phyloP scores from a whole-genome alignment of 192 early-diverging fungal species.

The Coemansia sp. region DNA sequence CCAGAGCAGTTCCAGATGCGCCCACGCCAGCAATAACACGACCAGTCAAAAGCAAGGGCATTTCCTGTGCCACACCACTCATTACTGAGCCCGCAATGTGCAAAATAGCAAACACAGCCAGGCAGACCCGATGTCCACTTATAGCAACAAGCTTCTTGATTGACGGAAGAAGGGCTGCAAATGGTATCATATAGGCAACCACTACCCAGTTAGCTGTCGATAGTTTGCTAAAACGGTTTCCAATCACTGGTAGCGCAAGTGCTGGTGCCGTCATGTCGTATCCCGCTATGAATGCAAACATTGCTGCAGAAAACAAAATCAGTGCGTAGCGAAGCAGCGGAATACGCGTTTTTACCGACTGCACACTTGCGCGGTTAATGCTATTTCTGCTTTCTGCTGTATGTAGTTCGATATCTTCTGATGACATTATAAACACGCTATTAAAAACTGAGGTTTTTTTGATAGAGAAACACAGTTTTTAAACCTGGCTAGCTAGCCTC shows the following conservation, averaged over 20 bases:
- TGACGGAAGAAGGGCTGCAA: constrained; percentile 50
- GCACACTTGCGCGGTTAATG: background rate
- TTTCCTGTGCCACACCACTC: constrained; percentile 52
- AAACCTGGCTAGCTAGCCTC: too few species aligned
- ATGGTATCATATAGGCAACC: constrained; percentile 56
- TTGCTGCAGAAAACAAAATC: constrained; percentile 32
- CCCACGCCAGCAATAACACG: constrained; percentile 55
- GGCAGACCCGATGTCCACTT: constrained; percentile 44
- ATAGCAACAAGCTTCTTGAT: constrained; percentile 52
- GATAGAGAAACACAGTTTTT: background rate
- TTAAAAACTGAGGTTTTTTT: background rate
- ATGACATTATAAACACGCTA: background rate
- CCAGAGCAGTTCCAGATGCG: constrained; percentile 41
- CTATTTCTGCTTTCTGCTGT: background rate
- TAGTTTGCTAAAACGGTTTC: constrained; percentile 67
- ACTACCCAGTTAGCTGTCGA: constrained; percentile 76
- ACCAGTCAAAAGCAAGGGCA: constrained; percentile 57
- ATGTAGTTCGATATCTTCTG: constrained; percentile 7
- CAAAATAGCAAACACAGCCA: constrained; percentile 25
- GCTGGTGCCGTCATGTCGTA: constrained; percentile 81
- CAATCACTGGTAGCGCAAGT: constrained; percentile 67
- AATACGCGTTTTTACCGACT: background rate
- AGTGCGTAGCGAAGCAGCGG: constrained; percentile 5
- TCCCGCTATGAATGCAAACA: constrained; percentile 66
- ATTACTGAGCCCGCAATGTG: constrained; percentile 44